A percentile compares a stretch with the other conserved stretches of the same genome.
phyloP scores from a whole-genome alignment of 2,329 filamentous ascomycete genomes.

The Fusarium tjaetaba region DNA sequence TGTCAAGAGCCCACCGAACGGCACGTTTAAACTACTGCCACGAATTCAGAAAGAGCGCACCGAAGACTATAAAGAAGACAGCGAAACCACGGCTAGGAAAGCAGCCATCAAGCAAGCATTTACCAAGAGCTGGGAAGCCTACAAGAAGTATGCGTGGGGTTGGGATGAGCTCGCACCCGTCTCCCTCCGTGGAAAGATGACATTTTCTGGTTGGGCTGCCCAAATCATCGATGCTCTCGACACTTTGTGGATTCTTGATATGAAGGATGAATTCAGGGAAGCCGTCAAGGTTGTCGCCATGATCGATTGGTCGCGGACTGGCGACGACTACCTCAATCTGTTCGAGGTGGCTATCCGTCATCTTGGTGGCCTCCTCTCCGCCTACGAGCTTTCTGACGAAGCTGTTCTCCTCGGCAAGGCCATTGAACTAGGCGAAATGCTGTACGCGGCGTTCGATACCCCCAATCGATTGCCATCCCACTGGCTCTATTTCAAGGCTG shows the following conservation, averaged over 20 bases:
- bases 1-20: conserved; percentile 49
- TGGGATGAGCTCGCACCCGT: conserved; percentile 65
- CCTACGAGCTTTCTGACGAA: conserved; percentile 62
- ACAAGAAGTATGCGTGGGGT: conserved; percentile 65
- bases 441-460: conserved; percentile 64
- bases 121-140: conserved; percentile 60
- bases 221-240: conserved; percentile 69
- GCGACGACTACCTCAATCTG: conserved; percentile 59
- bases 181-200: conserved; percentile 56
- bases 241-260: conserved; percentile 68
- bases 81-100: conserved; percentile 48
- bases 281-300: conserved; percentile 59
- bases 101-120: conserved; percentile 53
- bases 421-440: conserved; percentile 62
- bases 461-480: conserved; percentile 62
- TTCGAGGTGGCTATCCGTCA: conserved; percentile 72
- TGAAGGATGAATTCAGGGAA: conserved; percentile 64
- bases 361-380: conserved; percentile 61
- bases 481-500: conserved; percentile 56
- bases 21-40: conserved; percentile 47
- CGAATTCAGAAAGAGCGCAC: conserved; percentile 56
- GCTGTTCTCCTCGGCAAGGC: conserved; percentile 60
- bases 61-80: conserved; percentile 54
- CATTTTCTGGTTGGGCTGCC: conserved; percentile 65
- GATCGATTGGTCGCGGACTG: conserved; percentile 65